phyloP scores from a whole-genome alignment of 805 yeast genomes.

The Cyberlindnera petersonii region DNA sequence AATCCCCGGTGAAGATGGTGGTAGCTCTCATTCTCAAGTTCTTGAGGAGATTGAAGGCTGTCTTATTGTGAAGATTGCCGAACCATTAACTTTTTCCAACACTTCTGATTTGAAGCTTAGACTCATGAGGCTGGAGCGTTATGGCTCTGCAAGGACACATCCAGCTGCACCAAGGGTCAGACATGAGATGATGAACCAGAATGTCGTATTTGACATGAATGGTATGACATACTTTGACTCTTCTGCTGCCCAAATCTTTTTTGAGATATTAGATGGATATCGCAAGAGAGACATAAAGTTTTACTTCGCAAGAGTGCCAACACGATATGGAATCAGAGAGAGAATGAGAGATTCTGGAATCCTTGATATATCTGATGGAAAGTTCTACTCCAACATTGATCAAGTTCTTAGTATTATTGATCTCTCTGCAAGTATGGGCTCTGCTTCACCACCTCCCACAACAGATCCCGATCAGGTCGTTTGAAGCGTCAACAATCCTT shows the following conservation, averaged over 20 bases:
- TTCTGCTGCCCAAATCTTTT: conserved; percentile 69
- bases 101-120: conserved; percentile 70
- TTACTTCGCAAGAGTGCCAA: conserved; percentile 57
- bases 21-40: conserved; percentile 3
- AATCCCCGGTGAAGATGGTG: conserved; percentile 30
- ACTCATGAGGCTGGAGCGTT: conserved; percentile 64
- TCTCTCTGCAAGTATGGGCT: conserved; percentile 3
- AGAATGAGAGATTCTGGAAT: conserved; percentile 57
- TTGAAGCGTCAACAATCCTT: too few relatives aligned
- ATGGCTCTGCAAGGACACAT: conserved; percentile 70
- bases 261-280: conserved; percentile 57
- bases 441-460: neutral
- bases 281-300: conserved; percentile 51
- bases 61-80: conserved; percentile 76
- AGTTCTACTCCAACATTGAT: conserved; percentile 22
- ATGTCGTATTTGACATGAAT: conserved; percentile 69
- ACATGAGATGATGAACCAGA: conserved; percentile 43
- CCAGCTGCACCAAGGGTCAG: conserved; percentile 64
- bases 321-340: conserved; percentile 41
- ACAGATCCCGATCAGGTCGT: conserved; percentile 4
- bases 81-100: conserved; percentile 85
- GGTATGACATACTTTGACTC: conserved; percentile 84
- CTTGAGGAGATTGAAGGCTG: conserved; percentile 61
- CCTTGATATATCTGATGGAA: conserved; percentile 29
- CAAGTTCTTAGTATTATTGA: conserved; percentile 25